Percentiles rank a stretch among this genome's conserved stretches.
Conservation (phyloP, 345 rosid genomes). For the Aquilaria yunnanensis region DNA sequence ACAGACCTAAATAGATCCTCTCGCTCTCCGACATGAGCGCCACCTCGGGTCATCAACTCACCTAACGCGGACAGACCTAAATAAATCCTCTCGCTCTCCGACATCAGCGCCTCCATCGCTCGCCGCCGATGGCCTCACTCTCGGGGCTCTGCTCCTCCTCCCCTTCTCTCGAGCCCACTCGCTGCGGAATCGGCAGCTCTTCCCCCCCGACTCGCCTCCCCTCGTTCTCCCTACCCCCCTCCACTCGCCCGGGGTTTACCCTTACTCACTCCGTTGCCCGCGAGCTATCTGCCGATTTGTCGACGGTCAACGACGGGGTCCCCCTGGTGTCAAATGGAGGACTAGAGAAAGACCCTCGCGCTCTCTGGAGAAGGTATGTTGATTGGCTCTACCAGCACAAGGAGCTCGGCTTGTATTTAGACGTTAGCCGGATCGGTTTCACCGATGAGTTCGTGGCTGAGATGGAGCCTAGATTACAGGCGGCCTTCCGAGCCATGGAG, state of each 20-base stretch:
- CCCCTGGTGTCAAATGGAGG: slow-evolving; percentile 32
- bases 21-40: too few relatives aligned
- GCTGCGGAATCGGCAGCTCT: slow-evolving; percentile 15
- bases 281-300: slow-evolving; percentile 42
- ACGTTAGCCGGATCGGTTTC: slow-evolving; percentile 91
- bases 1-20: too few relatives aligned
- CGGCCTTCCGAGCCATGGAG: slow-evolving; percentile 75
- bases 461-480: slow-evolving; percentile 71
- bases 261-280: slow-evolving; percentile 44
- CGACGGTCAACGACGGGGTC: slow-evolving; percentile 22
- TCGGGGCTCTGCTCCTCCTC: slow-evolving; percentile 30
- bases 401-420: slow-evolving; percentile 77
- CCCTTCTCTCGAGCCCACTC: slow-evolving; percentile 19
- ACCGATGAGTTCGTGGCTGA: slow-evolving; percentile 64
- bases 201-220: slow-evolving; percentile 19
- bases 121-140: slow-evolving; percentile 50
- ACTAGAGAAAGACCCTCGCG: slow-evolving; percentile 54
- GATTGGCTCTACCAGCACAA: slow-evolving; percentile 95
- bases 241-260: slow-evolving; percentile 23
- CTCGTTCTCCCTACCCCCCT: slow-evolving; percentile 38
- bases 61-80: too few relatives aligned
- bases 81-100: too few relatives aligned
- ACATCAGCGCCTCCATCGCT: slow-evolving; percentile 21
- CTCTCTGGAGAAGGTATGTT: slow-evolving; percentile 76
- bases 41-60: too few relatives aligned